phyloP scores from a whole-genome alignment of 1,284 basidiomycete species.

The Rhodotorula sp. region DNA sequence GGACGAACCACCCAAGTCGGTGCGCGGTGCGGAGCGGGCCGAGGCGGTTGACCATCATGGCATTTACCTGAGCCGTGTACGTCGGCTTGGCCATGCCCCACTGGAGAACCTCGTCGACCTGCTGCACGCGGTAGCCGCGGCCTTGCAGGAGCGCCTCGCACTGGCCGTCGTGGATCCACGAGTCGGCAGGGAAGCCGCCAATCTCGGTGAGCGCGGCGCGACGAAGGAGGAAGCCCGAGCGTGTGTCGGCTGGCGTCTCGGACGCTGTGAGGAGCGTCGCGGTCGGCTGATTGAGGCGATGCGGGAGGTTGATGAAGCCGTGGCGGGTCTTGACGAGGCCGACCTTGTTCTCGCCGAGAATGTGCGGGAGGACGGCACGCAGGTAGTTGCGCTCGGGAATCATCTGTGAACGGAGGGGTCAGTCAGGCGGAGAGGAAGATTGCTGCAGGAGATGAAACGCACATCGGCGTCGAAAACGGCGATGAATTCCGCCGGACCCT shows the following conservation, averaged over 20 bases:
- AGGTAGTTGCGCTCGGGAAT: conserved; percentile 46
- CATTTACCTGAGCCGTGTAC: conserved; percentile 31
- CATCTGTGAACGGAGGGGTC: conserved; percentile 21
- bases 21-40: conserved; percentile 40
- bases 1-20: conserved; percentile 42
- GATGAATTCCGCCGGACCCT: conserved; percentile 44
- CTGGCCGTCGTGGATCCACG: conserved; percentile 45
- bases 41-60: conserved; percentile 41
- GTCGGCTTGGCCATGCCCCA: conserved; percentile 43
- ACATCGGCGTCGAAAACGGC: conserved; percentile 47
- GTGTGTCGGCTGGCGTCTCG: conserved; percentile 41
- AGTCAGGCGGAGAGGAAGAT: neutral
- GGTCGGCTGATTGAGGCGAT: conserved; percentile 35
- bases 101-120: conserved; percentile 43
- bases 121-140: conserved; percentile 41
- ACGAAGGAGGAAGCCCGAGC: conserved; percentile 46
- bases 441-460: neutral
- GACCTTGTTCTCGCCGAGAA: conserved; percentile 40
- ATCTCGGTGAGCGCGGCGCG: conserved; percentile 44
- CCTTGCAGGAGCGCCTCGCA: conserved; percentile 41
- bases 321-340: conserved; percentile 44
- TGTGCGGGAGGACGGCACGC: conserved; percentile 42
- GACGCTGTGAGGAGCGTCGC: conserved; percentile 42
- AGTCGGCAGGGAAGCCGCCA: conserved; percentile 45
- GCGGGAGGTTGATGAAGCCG: conserved; percentile 46